Base-by-base conservation (phyloP, 2,329 filamentous ascomycete genomes). In the Pestalotiopsis sp. region DNA sequence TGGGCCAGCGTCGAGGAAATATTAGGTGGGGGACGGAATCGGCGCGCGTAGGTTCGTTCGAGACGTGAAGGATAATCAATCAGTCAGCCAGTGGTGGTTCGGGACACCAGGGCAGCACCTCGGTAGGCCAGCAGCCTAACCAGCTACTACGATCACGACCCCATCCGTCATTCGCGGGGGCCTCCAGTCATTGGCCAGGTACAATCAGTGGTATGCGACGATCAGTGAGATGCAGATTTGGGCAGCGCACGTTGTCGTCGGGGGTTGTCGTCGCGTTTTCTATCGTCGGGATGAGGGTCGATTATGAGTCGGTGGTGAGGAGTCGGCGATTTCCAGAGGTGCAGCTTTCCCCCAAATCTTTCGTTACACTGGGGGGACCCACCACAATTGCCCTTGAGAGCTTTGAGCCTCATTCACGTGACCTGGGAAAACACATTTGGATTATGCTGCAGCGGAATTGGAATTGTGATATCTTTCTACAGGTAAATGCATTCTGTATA, bases 381-480 rank as follows among this genome's bases (percentile, higher is more conserved):
- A 66, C 64, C 57, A 27, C 23, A 59, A 27, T n/a, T 23, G 57
- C 20, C 13, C 23, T 39, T 52, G 39, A 9, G 41, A 56, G 59
- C 59, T 62, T 58, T 12, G 62, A 66, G 64, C 64, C 64, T 56
- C 64, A 66, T 39, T 66, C 64, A 66, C 64, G 64, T 66, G 64
- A 66, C 64, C 31, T 31, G 31, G n/a, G 3, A 36, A 36, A 9
- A 12, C 36, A 38, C 59, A 4, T 12, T 41, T 23, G 1, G 13
- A 20, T 39, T 23, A 39, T 12, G n/a, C 20, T 23, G 27, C 3
- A 27, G 14, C 23, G 17, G 59, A 31, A 60, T 31, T 60, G 57
- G 57, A 23, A 17, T 20, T 52, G 45, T 12, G 31, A 36, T 9
- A 14, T 52, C 13, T 1, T 17, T 20, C 14, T 52, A 52, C 45